Base-by-base conservation (phyloP, 2,329 filamentous ascomycete genomes). In the Colletotrichum sp. region DNA sequence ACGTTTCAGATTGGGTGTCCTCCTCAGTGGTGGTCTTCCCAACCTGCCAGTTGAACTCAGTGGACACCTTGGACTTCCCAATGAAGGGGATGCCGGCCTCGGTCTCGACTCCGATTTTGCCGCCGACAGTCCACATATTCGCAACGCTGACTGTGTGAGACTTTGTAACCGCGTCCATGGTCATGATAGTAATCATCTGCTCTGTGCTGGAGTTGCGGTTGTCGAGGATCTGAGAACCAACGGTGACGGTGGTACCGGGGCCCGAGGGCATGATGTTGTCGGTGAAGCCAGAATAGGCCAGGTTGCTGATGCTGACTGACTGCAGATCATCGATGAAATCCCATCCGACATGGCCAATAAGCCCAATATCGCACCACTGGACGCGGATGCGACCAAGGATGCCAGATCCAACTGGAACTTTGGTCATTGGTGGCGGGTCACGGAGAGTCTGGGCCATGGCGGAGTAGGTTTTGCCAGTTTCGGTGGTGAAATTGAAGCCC, bases 261-360 rank as follows among this genome's bases (percentile, higher is more conserved):
- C 77, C 77, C 0, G 77, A 63, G 15, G 76, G 74, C 69, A 77
- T 74, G 32, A 78, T 70, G 52, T 71, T 71, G 39, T 73, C 63
- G 7, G 76, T 71, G 39, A 78, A 78, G 1, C 77, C 77, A 5
- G 67, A 69, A 52, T 78, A 78, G 52, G 75, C 74, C 10, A 78
- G 70, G 67, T 78, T 74, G 39, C 57, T 77, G 52, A 78, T 70
- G 3, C 71, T 64, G 13, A 78, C 69, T 5, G 73, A 77, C 43
- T 75, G 39, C 7, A 78, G 68, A 7, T 78, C 77, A n/a, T 78
- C 77, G n/a, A 78, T 59, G 8, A 78, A 78, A 59, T 78, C 76
- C 7, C 72, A 72, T 36, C 76, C 76, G 24, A 78, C 39, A 16
- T 69, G 71, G 9, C 71, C 74, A 16, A 78, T 61, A 16, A 77